Evolutionary conservation across 2,329 filamentous ascomycete species (phyloP), one percentile per base, ranked within the genome.

Genomic region (Gyromitra esculenta): DNA sequence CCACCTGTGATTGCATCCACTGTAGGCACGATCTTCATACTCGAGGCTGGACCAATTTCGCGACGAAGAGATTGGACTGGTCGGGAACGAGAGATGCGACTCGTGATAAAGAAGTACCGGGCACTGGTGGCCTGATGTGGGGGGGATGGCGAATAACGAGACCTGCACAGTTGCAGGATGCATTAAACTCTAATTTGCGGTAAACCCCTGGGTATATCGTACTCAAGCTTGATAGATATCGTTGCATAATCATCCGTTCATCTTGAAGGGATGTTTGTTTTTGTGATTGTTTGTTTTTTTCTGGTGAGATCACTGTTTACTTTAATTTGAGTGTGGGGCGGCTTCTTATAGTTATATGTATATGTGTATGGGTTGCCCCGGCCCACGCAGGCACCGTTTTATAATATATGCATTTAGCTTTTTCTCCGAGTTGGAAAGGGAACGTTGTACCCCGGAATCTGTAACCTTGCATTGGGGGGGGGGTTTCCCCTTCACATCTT

Each of bases 361-460:
- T 31, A 31, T 31, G 25, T 1, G 1, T 2, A 25, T 31, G 25
- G 25, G 25, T 31, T 31, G 4, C 2, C 25, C 25, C 2, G 25
- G 25, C 25, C 25, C 25, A 31, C 25, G 37, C 43, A 64, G 15
- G 21, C 25, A 25, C 21, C n/a, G 35, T 64, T 64, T 64, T 43
- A 50, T 50, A 39, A 64, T 64, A 64, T 50, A 64, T 64, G 43
- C 45, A 64, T 39, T 25, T 5, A 45, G 13, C 21, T 21, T 64
- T 25, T 48, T 2, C 18, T 18, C 60, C 60, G 21, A 50, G 60
- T 64, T 21, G 15, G 45, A 65, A 37, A 65, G 21, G 31, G 11
- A 21, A 35, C 15, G n/a, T 25, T 54, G 62, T 39, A 45, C 25
- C 25, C 25, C 25, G 25, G 21, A 31, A 41, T 63, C 39, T 31